Evolutionary conservation across 2,329 filamentous ascomycete species (phyloP).

Genomic region (Penicillium sp.): DNA sequence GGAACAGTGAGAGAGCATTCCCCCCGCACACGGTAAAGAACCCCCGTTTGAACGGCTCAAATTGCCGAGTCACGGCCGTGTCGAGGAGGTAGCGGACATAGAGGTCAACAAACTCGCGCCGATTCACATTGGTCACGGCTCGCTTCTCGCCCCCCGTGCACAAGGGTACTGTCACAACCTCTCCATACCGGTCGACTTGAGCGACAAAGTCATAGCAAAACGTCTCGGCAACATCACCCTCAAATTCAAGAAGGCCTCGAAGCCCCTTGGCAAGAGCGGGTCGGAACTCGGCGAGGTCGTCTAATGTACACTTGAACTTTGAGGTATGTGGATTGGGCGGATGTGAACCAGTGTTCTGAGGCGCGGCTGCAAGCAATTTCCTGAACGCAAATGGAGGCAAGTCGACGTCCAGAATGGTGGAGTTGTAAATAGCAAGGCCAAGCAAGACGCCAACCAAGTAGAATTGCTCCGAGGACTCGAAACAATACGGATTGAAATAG

Average conservation of each 20-base stretch:
- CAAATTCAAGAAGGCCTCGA: constrained; percentile 76
- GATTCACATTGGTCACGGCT: constrained; percentile 82
- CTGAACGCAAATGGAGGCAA: constrained; percentile 88
- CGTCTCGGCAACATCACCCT: constrained; percentile 79
- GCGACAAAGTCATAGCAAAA: constrained; percentile 85
- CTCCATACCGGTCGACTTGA: constrained; percentile 78
- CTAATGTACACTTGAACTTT: constrained; percentile 73
- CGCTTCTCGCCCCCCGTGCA: constrained; percentile 74
- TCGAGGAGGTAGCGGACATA: constrained; percentile 84
- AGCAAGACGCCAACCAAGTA: constrained; percentile 88
- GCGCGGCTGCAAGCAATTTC: constrained; percentile 79
- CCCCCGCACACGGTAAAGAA: constrained; percentile 92
- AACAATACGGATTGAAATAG: constrained; percentile 90
- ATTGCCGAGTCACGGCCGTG: constrained; percentile 77
- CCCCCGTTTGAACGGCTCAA: constrained; percentile 90
- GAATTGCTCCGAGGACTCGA: constrained; percentile 90
- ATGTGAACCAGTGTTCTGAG: constrained; percentile 63
- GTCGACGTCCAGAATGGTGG: constrained; percentile 86
- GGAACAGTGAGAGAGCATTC: constrained; percentile 84
- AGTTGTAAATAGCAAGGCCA: constrained; percentile 92
- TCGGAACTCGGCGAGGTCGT: constrained; percentile 82
- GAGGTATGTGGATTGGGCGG: constrained; percentile 60
- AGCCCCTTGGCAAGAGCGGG: constrained; percentile 78
- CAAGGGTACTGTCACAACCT: constrained; percentile 69
- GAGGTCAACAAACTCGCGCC: constrained; percentile 83